Percentiles rank a stretch among this genome's conserved stretches.
These are phyloP conservation scores for Cryptococcus sp. DNA, from an alignment of 1,284 basidiomycete species.

Conservation along the genomic window DNA sequence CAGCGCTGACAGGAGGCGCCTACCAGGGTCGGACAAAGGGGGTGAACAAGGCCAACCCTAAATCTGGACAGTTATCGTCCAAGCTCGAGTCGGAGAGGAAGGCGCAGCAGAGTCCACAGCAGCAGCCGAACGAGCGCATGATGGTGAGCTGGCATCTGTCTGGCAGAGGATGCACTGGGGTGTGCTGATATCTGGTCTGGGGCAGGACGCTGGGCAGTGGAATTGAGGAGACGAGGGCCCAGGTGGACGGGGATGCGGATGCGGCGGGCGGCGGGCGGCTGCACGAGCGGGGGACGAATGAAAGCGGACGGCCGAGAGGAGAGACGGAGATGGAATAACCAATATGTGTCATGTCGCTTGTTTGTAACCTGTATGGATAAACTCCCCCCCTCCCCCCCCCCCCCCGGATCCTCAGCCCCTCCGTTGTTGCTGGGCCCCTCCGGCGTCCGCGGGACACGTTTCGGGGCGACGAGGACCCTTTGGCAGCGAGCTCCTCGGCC, in stretches of 20 bases:
- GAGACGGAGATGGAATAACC: too few relatives aligned
- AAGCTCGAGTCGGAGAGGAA: constrained; percentile 42
- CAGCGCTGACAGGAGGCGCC: constrained; percentile 7
- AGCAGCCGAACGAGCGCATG: constrained; percentile 32
- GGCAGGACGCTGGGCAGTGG: constrained; percentile 34
- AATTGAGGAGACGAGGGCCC: constrained; percentile 13
- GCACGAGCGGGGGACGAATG: too few relatives aligned
- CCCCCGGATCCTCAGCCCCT: too few relatives aligned
- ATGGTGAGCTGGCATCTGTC: constrained; percentile 36
- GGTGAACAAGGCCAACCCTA: constrained; percentile 41
- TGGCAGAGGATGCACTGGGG: neutral
- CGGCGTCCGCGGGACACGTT: too few relatives aligned
- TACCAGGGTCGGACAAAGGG: constrained; percentile 41
- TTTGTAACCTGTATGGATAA: too few relatives aligned
- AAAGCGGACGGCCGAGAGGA: too few relatives aligned
- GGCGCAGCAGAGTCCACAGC: constrained; percentile 13
- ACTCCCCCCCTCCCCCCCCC: too few relatives aligned
- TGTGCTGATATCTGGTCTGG: neutral
- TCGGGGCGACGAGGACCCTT: too few relatives aligned
- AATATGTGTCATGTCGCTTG: too few relatives aligned
- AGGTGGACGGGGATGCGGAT: neutral
- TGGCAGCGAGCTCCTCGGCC: too few relatives aligned
- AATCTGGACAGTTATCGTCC: constrained; percentile 42
- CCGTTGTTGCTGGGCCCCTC: too few relatives aligned
- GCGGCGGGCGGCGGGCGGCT: too few relatives aligned